Evolutionary conservation across 805 yeast species (phyloP).

Genomic region (Kodamaea kaohsiungensis): DNA sequence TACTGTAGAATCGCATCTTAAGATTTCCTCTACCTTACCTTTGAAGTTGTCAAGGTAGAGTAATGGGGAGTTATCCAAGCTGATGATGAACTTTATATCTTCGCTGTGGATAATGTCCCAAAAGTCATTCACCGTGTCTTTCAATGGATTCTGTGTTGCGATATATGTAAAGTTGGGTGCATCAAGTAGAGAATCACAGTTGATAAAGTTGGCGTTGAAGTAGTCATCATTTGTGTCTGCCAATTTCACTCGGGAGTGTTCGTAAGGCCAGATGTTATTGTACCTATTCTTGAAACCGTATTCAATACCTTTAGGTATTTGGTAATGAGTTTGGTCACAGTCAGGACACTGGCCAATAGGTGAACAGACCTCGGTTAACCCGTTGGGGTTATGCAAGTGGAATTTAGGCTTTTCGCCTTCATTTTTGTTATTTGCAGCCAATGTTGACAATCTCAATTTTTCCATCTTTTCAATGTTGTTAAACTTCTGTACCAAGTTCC

Average conservation of each 20-base stretch:
- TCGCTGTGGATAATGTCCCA: slow-evolving; percentile 42
- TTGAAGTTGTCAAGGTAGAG: slow-evolving; percentile 17
- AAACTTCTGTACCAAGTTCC: slow-evolving; percentile 31
- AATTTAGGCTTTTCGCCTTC: slow-evolving; percentile 3
- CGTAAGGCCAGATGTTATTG: slow-evolving; percentile 51
- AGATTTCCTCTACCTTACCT: slow-evolving; percentile 8
- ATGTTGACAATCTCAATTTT: slow-evolving; percentile 32
- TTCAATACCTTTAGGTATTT: slow-evolving; percentile 46
- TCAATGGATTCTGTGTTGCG: slow-evolving; percentile 48
- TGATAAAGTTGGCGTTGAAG: slow-evolving; percentile 47
- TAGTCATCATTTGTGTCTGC: slow-evolving; percentile 37
- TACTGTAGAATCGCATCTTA: slow-evolving; percentile 1
- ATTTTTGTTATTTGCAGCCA: slow-evolving; percentile 6
- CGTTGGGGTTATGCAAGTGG: slow-evolving; percentile 9
- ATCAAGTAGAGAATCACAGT: slow-evolving; percentile 22
- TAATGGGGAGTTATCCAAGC: slow-evolving; percentile 30
- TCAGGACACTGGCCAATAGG: slow-evolving; percentile 44
- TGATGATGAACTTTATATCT: slow-evolving; percentile 35
- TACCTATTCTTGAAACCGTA: slow-evolving; percentile 35
- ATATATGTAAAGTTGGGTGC: slow-evolving; percentile 28
- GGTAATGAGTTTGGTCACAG: slow-evolving; percentile 41
- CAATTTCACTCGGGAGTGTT: slow-evolving; percentile 46
- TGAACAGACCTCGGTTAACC: slow-evolving; percentile 27
- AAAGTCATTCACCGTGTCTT: slow-evolving; percentile 43
- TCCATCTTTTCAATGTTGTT: slow-evolving; percentile 40